Evolutionary conservation across 768 basidiomycete species (phyloP).

Genomic region (Panellus pusillus): DNA sequence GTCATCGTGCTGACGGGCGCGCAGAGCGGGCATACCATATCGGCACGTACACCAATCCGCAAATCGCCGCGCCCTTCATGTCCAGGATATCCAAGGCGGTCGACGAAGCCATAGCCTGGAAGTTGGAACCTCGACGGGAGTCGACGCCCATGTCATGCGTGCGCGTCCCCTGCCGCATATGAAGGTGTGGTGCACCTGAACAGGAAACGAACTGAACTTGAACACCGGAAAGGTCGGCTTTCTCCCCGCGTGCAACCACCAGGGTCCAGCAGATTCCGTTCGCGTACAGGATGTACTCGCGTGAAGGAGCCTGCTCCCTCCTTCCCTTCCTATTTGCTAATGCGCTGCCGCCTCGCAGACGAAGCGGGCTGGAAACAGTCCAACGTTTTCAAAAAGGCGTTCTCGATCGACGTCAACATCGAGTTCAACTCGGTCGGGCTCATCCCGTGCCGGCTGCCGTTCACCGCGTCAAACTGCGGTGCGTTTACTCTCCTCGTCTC

Average conservation of each 20-base stretch:
- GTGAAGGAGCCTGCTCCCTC: no score
- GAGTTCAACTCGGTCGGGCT: slow-evolving; percentile 56
- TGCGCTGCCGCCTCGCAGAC: no score
- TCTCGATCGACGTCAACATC: slow-evolving; percentile 42
- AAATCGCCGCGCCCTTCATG: slow-evolving; percentile 47
- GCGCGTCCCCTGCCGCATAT: slow-evolving; percentile 15
- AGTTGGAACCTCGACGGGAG: no score
- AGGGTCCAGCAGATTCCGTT: slow-evolving; percentile 9
- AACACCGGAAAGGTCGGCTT: slow-evolving; percentile 49
- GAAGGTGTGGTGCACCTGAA: no score
- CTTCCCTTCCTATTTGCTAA: no score
- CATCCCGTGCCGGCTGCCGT: slow-evolving; percentile 43
- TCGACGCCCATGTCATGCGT: slow-evolving; percentile 55
- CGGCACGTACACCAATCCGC: slow-evolving; percentile 55
- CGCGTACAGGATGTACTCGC: slow-evolving; percentile 1
- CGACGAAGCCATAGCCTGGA: slow-evolving; percentile 49
- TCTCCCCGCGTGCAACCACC: slow-evolving; percentile 48
- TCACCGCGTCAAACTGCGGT: slow-evolving; percentile 45
- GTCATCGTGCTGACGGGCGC: not conserved
- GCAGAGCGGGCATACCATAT: slow-evolving; percentile 61
- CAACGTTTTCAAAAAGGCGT: slow-evolving; percentile 42
- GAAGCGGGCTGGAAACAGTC: slow-evolving; percentile 44
- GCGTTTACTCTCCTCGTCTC: not conserved
- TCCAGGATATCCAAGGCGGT: slow-evolving; percentile 37
- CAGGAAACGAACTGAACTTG: no score